These are phyloP conservation scores for Aspergillus nanangensis DNA, from an alignment of 495 filamentous ascomycete genomes.

Conservation along the genomic window DNA sequence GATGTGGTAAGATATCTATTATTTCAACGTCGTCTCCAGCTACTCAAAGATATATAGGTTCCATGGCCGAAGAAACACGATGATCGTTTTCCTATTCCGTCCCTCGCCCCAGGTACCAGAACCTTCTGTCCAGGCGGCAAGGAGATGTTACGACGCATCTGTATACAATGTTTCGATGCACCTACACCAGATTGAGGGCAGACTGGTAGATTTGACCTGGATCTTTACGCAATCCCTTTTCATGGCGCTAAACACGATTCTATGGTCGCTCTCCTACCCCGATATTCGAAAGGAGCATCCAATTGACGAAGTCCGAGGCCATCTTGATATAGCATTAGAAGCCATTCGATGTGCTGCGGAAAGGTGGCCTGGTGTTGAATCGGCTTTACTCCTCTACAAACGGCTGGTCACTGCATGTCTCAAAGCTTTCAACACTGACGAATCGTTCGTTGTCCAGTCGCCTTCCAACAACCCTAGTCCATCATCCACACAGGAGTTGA, in stretches of 20 bases:
- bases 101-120: conserved; percentile 88
- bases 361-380: conserved; percentile 83
- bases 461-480: conserved; percentile 50
- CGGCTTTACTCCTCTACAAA: conserved; percentile 74
- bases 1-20: conserved; percentile 46
- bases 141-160: conserved; percentile 75
- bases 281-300: conserved; percentile 68
- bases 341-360: conserved; percentile 69
- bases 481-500: conserved; percentile 35
- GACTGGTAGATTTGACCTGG: conserved; percentile 83
- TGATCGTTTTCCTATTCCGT: conserved; percentile 77
- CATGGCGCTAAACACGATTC: conserved; percentile 78
- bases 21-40: background rate
- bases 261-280: conserved; percentile 84
- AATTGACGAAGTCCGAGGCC: conserved; percentile 64
- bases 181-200: conserved; percentile 66
- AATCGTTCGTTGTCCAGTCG: conserved; percentile 62
- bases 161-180: conserved; percentile 74
- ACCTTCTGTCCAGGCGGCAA: conserved; percentile 69
- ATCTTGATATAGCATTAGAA: conserved; percentile 67
- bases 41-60: conserved; percentile 51
- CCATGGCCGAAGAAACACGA: conserved; percentile 69
- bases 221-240: conserved; percentile 83
- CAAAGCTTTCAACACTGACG: conserved; percentile 71
- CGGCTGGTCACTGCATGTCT: conserved; percentile 78